phyloP scores from a whole-genome alignment of 139 green algal species.

The Limnomonas spitsbergensis region DNA sequence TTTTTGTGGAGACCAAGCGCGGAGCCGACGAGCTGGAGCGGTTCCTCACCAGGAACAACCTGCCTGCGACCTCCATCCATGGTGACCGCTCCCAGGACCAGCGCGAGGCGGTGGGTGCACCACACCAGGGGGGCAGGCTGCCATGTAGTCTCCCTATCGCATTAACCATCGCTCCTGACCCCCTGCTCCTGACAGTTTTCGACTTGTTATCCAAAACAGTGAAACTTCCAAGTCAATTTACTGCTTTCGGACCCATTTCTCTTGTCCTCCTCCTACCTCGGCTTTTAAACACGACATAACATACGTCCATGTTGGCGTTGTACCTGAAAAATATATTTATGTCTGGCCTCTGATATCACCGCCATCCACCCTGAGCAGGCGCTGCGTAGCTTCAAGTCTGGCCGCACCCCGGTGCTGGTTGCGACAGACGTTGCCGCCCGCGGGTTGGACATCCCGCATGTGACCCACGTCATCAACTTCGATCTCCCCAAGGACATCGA shows the following conservation, averaged over 20 bases:
- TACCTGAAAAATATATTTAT: constrained; percentile 42
- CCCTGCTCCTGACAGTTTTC: background rate
- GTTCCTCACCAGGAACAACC: constrained; percentile 76
- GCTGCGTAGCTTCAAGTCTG: constrained; percentile 55
- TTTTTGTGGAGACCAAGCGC: constrained; percentile 98
- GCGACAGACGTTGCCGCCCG: constrained; percentile 91
- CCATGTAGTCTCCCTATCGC: background rate
- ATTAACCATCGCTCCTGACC: background rate
- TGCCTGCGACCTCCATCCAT: constrained; percentile 92
- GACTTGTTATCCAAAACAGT: background rate
- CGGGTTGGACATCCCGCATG: constrained; percentile 83
- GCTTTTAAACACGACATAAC: too few species aligned
- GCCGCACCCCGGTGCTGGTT: constrained; percentile 60
- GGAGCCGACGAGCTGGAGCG: constrained; percentile 94
- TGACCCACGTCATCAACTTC: constrained; percentile 73
- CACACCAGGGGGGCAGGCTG: too few species aligned
- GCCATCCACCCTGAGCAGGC: constrained; percentile 34
- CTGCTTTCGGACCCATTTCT: too few species aligned
- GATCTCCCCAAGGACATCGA: constrained; percentile 71
- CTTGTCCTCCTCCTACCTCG: too few species aligned
- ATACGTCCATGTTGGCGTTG: constrained; percentile 34
- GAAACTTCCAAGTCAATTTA: background rate
- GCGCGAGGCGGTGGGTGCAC: constrained; percentile 63
- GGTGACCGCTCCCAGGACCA: constrained; percentile 89
- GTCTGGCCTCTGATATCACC: background rate